Evolutionary conservation across 179 eudicot genomes (phyloP).

Genomic region (Spergularia azorica): DNA sequence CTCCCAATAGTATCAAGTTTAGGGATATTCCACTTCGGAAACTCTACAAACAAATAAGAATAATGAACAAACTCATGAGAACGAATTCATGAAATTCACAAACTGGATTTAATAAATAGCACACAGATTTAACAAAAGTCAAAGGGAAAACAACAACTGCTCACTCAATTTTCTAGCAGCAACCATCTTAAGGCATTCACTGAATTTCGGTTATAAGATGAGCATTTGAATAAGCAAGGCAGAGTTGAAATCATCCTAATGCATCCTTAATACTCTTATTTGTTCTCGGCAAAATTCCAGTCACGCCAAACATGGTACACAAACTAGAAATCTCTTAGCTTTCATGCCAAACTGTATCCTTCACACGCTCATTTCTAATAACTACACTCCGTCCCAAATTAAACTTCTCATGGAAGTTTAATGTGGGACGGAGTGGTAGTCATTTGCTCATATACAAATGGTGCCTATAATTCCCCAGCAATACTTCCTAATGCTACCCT

Average conservation of each 20-base stretch:
- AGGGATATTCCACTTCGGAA: background rate
- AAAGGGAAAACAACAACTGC: background rate
- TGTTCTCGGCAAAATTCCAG: too few species aligned
- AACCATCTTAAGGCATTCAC: too few species aligned
- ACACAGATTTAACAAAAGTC: background rate
- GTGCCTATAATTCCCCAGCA: background rate
- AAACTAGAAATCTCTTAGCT: background rate
- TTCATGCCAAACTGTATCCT: background rate
- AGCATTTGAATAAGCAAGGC: background rate
- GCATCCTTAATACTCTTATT: background rate
- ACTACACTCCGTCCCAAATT: background rate
- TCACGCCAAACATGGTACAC: too few species aligned
- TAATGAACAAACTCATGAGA: background rate
- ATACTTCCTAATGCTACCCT: background rate
- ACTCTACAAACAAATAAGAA: background rate
- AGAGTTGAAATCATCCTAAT: background rate
- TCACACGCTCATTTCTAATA: background rate
- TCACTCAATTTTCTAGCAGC: background rate
- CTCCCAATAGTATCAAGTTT: background rate
- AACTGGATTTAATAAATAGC: background rate
- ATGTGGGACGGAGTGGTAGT: background rate
- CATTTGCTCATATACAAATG: background rate
- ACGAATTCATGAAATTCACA: background rate
- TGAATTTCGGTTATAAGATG: background rate
- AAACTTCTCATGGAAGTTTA: too few species aligned